Evolutionary conservation across 2,329 filamentous ascomycete species (phyloP).

Genomic region (Diaporthe velutina): DNA sequence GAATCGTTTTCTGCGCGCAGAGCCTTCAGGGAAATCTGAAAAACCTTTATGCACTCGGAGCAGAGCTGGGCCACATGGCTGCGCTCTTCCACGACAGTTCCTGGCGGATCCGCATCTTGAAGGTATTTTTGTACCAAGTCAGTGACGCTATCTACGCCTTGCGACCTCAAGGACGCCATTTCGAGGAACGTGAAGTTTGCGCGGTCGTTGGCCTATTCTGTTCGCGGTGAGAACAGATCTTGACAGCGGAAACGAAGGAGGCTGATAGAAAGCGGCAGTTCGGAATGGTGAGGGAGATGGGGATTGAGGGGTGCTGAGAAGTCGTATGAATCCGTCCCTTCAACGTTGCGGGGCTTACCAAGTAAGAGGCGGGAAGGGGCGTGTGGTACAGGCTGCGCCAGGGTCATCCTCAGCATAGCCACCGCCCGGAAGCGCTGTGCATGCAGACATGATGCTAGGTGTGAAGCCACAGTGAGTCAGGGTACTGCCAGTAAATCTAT

Average conservation of each 20-base stretch:
- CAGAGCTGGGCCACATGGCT: conserved; percentile 7
- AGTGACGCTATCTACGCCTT: neutral
- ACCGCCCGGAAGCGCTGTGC: neutral
- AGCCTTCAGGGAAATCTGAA: neutral
- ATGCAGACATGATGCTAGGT: neutral
- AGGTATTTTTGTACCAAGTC: neutral
- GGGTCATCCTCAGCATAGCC: neutral
- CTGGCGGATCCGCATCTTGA: neutral
- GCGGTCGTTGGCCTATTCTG: no score
- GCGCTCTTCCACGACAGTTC: neutral
- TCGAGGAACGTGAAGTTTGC: no score
- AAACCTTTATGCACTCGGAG: neutral
- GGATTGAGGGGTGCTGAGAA: no score
- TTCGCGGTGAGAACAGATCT: no score
- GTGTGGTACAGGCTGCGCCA: neutral
- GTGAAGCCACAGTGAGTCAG: no score
- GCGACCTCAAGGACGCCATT: neutral
- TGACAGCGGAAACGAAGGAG: no score
- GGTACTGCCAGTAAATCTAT: neutral
- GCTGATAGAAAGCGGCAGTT: no score
- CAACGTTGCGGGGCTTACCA: no score
- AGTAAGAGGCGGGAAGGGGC: no score
- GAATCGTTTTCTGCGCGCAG: neutral
- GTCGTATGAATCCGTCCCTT: no score
- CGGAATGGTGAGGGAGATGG: no score